phyloP scores from a whole-genome alignment of 139 green algal genomes.

The Raphidocelis subcapitata region DNA sequence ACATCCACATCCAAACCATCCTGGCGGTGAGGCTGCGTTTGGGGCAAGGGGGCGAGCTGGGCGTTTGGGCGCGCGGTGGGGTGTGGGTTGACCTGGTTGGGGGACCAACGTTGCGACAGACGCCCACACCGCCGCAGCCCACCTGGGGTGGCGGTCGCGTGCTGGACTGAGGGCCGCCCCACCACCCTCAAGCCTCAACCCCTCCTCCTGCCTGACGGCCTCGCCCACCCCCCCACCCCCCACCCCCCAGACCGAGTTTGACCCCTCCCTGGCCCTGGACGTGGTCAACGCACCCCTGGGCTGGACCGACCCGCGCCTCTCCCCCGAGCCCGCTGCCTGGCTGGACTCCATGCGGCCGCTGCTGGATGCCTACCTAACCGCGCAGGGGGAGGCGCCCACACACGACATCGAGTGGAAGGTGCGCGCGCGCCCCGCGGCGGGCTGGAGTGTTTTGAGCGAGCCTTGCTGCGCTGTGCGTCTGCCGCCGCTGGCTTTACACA shows the following conservation, averaged over 20 bases:
- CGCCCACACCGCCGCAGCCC: neutral
- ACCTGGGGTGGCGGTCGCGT: neutral
- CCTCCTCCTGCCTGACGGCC: neutral
- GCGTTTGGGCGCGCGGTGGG: neutral
- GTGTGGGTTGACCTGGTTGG: neutral
- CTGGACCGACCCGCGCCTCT: slow-evolving; percentile 12
- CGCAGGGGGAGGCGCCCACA: slow-evolving; percentile 17
- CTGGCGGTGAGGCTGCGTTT: slow-evolving; percentile 1
- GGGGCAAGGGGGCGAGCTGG: neutral
- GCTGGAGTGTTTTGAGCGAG: too few relatives aligned
- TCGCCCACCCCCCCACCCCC: too few relatives aligned
- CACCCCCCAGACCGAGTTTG: slow-evolving; percentile 30
- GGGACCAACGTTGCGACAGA: neutral
- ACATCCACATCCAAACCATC: slow-evolving; percentile 20
- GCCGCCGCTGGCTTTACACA: too few relatives aligned
- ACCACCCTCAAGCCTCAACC: neutral
- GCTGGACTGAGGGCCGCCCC: neutral
- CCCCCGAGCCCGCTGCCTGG: neutral
- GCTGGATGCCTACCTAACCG: slow-evolving; percentile 25
- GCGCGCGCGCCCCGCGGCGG: too few relatives aligned
- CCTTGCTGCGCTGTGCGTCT: too few relatives aligned
- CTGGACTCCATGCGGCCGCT: slow-evolving; percentile 29
- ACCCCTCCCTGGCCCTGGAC: slow-evolving; percentile 20
- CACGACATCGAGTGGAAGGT: slow-evolving; percentile 31
- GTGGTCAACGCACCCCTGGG: slow-evolving; percentile 19